A percentile compares a stretch with the other conserved stretches of the same genome.
phyloP scores from a whole-genome alignment of 805 yeast genomes.

The Pichia pseudocactophila region DNA sequence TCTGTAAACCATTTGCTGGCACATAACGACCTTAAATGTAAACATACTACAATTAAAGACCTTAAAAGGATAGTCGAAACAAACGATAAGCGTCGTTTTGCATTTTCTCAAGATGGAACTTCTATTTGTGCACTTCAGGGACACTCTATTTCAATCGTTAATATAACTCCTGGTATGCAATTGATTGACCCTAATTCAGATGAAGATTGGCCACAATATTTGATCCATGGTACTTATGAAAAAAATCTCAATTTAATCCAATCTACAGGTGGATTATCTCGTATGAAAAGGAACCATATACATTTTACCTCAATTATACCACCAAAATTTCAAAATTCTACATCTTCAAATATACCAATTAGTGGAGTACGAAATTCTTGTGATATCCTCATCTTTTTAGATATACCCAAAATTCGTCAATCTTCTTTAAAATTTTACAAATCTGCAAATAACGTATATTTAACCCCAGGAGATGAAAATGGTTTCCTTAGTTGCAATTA shows the following conservation, averaged over 20 bases:
- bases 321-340: slow-evolving; percentile 17
- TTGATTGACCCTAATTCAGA: slow-evolving; percentile 12
- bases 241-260: slow-evolving; percentile 40
- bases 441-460: slow-evolving; percentile 68
- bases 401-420: slow-evolving; percentile 39
- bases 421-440: slow-evolving; percentile 43
- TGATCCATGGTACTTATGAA: slow-evolving; percentile 75
- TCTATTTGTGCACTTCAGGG: slow-evolving; percentile 89
- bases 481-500: slow-evolving; percentile 42
- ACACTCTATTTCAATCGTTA: slow-evolving; percentile 51
- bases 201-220: slow-evolving; percentile 36
- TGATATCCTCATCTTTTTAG: slow-evolving; percentile 53
- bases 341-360: slow-evolving; percentile 19
- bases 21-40: slow-evolving; percentile 50
- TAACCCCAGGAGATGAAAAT: slow-evolving; percentile 49
- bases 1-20: slow-evolving; percentile 41
- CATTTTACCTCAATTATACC: slow-evolving; percentile 68
- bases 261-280: slow-evolving; percentile 47
- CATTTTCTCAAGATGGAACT: slow-evolving; percentile 18
- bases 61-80: slow-evolving; percentile 48
- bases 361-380: slow-evolving; percentile 67
- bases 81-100: slow-evolving; percentile 68
- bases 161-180: slow-evolving; percentile 29
- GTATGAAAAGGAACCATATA: slow-evolving; percentile 75
- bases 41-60: slow-evolving; percentile 47